Evolutionary conservation across 176 grass and related monocot genomes (phyloP), one percentile per base, ranked within the genome.

Genomic region (Zizania latifolia): DNA sequence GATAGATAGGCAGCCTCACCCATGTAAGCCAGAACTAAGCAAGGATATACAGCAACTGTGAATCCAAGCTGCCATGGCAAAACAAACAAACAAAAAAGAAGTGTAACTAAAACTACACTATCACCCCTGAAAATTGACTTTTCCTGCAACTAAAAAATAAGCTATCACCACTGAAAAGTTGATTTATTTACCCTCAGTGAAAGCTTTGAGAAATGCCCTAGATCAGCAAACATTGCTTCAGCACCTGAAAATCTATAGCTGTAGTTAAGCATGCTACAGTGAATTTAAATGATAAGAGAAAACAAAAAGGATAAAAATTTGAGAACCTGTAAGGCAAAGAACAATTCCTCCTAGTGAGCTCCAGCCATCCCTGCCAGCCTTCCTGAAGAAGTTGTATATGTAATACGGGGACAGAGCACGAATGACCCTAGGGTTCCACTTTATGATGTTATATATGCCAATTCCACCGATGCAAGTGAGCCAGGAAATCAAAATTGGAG

Each of bases 161-260:
- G 33, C 10, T 30, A 68, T 33, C 22, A 62, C 55, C 34, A 70
- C 32, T 6, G 29, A 78, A 58, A 68, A 53, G 1, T 46, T 68
- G 8, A 23, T 19, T 15, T 10, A 40, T 56, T 68, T 72, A 90
- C 87, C 87, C 92, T 89, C 14, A 95, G 67, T 27, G 92, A 91
- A 66, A 86, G 71, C 46, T 95, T 95, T 39, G 92, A 95, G 77
- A 95, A 95, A 70, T 95, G 92, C 13, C 93, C 93, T 22, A 97
- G 90, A 48, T 97, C 93, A 61, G 93, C 93, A 89, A 97, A 97
- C 93, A 97, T 93, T 21, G 93, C 88, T 80, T 97, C 93, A 67
- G 85, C 93, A 75, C 93, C 93, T 97, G 73, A 71, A 63, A 82
- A 77, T 36, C 6, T 38, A 39, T 6, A 64, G 26, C 13, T 58